These are phyloP conservation scores for Pseudonitzschia multistriata DNA, from an alignment of 108 stramenopile species.

Conservation along the genomic window DNA sequence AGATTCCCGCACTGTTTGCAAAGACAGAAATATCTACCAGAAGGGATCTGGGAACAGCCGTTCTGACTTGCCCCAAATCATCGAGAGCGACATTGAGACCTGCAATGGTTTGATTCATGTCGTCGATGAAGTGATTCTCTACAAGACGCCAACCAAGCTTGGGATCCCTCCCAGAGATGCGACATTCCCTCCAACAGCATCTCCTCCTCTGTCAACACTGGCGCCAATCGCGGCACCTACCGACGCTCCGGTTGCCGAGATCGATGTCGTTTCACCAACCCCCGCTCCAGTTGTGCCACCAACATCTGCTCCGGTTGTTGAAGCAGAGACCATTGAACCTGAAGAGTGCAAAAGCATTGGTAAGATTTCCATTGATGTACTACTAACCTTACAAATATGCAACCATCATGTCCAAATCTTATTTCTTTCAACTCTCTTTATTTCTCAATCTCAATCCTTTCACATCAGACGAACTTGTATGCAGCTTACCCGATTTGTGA, in stretches of 20 bases:
- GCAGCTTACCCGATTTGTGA: slow-evolving; percentile 6
- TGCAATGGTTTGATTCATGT: slow-evolving; percentile 13
- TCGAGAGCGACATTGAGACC: slow-evolving; percentile 11
- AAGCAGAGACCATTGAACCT: too few species aligned
- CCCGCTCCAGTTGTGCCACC: neutral
- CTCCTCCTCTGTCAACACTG: neutral
- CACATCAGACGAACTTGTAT: slow-evolving; percentile 11
- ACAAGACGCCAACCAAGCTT: neutral
- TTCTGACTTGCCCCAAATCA: neutral
- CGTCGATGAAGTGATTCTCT: slow-evolving; percentile 12
- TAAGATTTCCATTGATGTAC: neutral
- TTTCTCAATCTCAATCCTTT: too few species aligned
- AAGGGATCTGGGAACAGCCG: slow-evolving; percentile 24
- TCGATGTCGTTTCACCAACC: too few species aligned
- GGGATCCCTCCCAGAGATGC: slow-evolving; percentile 5
- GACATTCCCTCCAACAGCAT: neutral
- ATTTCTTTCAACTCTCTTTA: neutral
- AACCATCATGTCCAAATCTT: neutral
- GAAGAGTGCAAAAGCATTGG: neutral
- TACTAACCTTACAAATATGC: neutral
- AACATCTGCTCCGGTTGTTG: neutral
- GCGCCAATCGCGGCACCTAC: neutral
- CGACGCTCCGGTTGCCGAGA: too few species aligned
- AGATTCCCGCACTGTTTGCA: slow-evolving; percentile 31
- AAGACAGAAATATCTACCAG: slow-evolving; percentile 1